Percentiles rank a stretch among this genome's conserved stretches.
Evolutionary conservation across 2,329 filamentous ascomycete genomes (phyloP).

Genomic region (Remersonia thermophila): DNA sequence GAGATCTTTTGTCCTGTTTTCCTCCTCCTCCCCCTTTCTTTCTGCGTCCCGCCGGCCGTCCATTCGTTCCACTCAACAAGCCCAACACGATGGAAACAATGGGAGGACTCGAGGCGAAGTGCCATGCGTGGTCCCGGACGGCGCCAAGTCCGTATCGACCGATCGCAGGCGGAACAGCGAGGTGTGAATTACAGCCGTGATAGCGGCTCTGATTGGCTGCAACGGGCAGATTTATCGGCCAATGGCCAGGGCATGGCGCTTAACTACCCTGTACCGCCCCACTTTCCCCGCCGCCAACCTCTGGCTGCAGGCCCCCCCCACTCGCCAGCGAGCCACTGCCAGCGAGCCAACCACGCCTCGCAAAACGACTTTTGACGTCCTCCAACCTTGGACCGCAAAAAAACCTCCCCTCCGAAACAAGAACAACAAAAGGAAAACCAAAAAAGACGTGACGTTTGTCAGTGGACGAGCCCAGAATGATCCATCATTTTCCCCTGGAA

Average conservation of each 20-base stretch:
- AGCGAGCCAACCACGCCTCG: constrained; percentile 14
- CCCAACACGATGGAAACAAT: constrained; percentile 12
- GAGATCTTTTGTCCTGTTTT: too few relatives aligned
- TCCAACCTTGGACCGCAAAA: too few relatives aligned
- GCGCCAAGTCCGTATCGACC: constrained; percentile 9
- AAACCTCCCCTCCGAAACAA: too few relatives aligned
- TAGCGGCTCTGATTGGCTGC: constrained; percentile 17
- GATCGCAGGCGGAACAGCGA: constrained; percentile 6
- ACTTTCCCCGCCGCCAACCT: constrained; percentile 10
- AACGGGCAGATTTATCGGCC: constrained; percentile 12
- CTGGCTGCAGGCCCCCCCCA: constrained; percentile 8
- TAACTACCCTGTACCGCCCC: constrained; percentile 12
- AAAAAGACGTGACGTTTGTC: too few relatives aligned
- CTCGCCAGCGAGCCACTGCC: neutral
- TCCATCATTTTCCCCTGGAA: too few relatives aligned
- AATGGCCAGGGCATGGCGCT: constrained; percentile 18
- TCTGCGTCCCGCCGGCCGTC: too few relatives aligned
- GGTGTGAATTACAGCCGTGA: constrained; percentile 10
- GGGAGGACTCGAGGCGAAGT: constrained; percentile 12
- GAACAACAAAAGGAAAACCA: too few relatives aligned
- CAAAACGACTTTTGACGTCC: constrained; percentile 3
- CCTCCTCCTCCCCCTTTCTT: constrained; percentile 9
- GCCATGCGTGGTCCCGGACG: too few relatives aligned
- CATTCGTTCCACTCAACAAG: neutral
- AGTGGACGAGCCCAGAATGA: too few relatives aligned